A percentile compares a stretch with the other conserved stretches of the same genome.
Evolutionary conservation across 768 basidiomycete genomes (phyloP).

Genomic region (Solioccasus polychromus): DNA sequence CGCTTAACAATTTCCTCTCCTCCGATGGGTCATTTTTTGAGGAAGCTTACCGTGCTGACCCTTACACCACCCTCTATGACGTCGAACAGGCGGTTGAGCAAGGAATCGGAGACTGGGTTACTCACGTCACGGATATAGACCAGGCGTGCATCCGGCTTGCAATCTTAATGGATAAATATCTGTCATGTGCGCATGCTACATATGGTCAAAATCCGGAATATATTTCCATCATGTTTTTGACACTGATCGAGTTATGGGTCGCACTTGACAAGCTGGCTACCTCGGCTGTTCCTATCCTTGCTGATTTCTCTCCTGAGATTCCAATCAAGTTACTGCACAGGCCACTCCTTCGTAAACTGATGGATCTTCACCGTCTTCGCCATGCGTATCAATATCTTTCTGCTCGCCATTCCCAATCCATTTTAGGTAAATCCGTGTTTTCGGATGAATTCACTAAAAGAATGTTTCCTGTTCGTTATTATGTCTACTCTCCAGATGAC

Average conservation of each 20-base stretch:
- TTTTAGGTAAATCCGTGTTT: conserved; percentile 31
- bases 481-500: conserved; percentile 7
- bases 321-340: too few species aligned
- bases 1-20: too few species aligned
- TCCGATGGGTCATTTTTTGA: background rate
- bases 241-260: background rate
- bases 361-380: too few species aligned
- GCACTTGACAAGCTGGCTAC: background rate
- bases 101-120: background rate
- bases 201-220: background rate
- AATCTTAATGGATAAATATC: background rate
- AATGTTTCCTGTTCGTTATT: conserved; percentile 36
- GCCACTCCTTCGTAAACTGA: too few species aligned
- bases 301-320: background rate
- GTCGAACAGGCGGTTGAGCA: background rate
- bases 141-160: background rate
- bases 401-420: conserved; percentile 21
- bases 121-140: background rate
- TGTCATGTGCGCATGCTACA: background rate
- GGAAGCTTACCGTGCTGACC: background rate
- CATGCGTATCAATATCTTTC: too few species aligned
- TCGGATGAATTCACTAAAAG: conserved; percentile 7
- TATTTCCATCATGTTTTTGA: background rate
- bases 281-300: too few species aligned
- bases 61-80: background rate